Percentiles rank a stretch among this genome's conserved stretches.
These are phyloP conservation scores for Cudoniella acicularis DNA, from an alignment of 495 filamentous ascomycete species.

Conservation along the genomic window DNA sequence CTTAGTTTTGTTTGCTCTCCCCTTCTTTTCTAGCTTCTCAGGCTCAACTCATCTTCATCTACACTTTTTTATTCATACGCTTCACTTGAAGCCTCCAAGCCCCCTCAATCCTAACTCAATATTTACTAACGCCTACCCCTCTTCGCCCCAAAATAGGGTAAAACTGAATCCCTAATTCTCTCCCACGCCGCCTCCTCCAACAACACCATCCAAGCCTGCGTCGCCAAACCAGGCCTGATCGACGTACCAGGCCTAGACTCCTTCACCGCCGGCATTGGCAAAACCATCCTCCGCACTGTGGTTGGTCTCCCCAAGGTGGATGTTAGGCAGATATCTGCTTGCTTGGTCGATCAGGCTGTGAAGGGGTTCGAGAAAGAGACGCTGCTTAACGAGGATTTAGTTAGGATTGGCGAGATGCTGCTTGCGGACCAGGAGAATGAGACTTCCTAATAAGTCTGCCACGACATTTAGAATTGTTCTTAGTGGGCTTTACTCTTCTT, in stretches of 20 bases:
- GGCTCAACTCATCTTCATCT: neutral
- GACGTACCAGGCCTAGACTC: constrained; percentile 12
- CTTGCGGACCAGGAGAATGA: no score
- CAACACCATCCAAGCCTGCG: constrained; percentile 31
- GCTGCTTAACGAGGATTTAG: constrained; percentile 42
- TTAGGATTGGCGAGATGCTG: constrained; percentile 37
- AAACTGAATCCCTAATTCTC: constrained; percentile 39
- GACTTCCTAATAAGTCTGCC: no score
- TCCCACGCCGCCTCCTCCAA: constrained; percentile 32
- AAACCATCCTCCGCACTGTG: constrained; percentile 1
- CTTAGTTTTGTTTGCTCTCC: no score
- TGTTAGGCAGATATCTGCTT: constrained; percentile 37
- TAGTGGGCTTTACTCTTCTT: no score
- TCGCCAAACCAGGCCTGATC: constrained; percentile 39
- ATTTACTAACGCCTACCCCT: neutral
- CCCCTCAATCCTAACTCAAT: neutral
- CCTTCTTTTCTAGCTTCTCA: constrained; percentile 1
- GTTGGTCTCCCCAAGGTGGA: constrained; percentile 32
- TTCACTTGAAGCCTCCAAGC: no score
- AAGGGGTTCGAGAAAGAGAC: constrained; percentile 46
- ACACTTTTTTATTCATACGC: no score
- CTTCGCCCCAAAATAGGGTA: constrained; percentile 27
- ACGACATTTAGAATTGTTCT: no score
- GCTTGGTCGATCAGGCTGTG: constrained; percentile 40
- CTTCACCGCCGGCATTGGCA: neutral